Percentiles rank a stretch among this genome's conserved stretches.
phyloP scores from a whole-genome alignment of 441 rosid genomes.

The Syzygium malaccense region DNA sequence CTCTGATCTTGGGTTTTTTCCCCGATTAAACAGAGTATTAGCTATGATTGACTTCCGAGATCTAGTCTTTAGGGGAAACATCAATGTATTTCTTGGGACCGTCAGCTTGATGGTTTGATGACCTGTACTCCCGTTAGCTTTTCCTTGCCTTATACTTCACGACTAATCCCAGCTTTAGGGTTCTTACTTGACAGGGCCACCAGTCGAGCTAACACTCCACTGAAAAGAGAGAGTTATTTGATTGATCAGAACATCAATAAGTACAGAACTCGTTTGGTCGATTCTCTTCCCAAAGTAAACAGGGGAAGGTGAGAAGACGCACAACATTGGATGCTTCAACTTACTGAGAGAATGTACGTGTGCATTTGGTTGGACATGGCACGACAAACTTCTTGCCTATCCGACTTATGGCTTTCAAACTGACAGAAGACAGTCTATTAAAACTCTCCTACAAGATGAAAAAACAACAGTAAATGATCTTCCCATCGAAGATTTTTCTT shows the following conservation, averaged over 20 bases:
- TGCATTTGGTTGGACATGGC: background rate
- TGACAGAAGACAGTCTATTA: background rate
- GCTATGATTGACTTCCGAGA: background rate
- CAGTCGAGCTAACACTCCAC: background rate
- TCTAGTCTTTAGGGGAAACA: background rate
- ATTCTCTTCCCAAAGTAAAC: background rate
- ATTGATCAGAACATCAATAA: background rate
- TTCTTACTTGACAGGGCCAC: background rate
- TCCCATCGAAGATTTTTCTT: background rate
- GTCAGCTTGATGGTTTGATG: background rate
- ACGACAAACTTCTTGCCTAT: background rate
- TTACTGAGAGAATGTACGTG: background rate
- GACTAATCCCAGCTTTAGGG: background rate
- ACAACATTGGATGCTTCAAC: background rate
- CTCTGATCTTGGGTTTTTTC: background rate
- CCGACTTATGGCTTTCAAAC: background rate
- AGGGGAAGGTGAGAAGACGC: background rate
- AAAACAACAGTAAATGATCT: background rate
- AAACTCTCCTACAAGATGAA: background rate
- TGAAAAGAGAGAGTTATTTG: background rate
- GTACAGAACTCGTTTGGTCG: background rate
- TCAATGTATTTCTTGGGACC: background rate
- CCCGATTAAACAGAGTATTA: background rate
- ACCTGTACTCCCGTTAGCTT: background rate
- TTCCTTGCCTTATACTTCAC: background rate